Percentiles rank a stretch among this genome's conserved stretches.
Conservation (phyloP, 2,329 filamentous ascomycete genomes). For the Curvularia verruculosa region DNA sequence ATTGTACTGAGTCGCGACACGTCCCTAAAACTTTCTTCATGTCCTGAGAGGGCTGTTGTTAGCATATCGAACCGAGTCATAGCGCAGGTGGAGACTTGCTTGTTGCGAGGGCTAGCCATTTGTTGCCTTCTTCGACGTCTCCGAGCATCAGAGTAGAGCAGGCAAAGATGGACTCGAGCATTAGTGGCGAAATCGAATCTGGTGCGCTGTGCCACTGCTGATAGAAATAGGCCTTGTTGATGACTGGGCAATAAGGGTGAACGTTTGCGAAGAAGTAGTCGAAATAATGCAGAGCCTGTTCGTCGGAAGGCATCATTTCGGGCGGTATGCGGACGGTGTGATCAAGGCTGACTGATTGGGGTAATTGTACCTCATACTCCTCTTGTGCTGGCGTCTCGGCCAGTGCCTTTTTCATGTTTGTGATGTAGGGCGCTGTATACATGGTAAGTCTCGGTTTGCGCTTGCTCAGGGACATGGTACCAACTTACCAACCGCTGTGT, state of each 20-base stretch:
- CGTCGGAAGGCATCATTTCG: slow-evolving; percentile 89
- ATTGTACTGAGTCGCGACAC: slow-evolving; percentile 88
- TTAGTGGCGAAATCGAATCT: slow-evolving; percentile 83
- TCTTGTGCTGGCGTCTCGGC: slow-evolving; percentile 69
- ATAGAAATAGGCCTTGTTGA: slow-evolving; percentile 82
- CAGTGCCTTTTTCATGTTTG: slow-evolving; percentile 64
- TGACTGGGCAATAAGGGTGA: slow-evolving; percentile 89
- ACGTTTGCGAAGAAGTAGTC: slow-evolving; percentile 89
- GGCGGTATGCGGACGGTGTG: slow-evolving; percentile 85
- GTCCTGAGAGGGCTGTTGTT: slow-evolving; percentile 60
- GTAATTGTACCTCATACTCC: slow-evolving; percentile 73
- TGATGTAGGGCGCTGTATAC: slow-evolving; percentile 77
- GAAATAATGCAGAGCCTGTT: slow-evolving; percentile 82
- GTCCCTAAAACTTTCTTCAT: slow-evolving; percentile 93
- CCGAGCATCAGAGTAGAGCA: slow-evolving; percentile 84
- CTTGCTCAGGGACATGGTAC: neutral
- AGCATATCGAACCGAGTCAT: slow-evolving; percentile 14
- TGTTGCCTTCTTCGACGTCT: slow-evolving; percentile 81
- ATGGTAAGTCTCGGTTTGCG: slow-evolving; percentile 20
- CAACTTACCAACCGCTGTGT: slow-evolving; percentile 78
- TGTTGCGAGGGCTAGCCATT: slow-evolving; percentile 90
- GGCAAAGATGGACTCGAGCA: slow-evolving; percentile 90
- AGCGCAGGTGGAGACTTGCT: slow-evolving; percentile 62
- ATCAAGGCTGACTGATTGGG: slow-evolving; percentile 71
- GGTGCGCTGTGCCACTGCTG: slow-evolving; percentile 86